Percentiles rank a stretch among this genome's conserved stretches.
These are phyloP conservation scores for Hypoxylon sp. DNA, from an alignment of 2,329 filamentous ascomycete species.

Conservation along the genomic window DNA sequence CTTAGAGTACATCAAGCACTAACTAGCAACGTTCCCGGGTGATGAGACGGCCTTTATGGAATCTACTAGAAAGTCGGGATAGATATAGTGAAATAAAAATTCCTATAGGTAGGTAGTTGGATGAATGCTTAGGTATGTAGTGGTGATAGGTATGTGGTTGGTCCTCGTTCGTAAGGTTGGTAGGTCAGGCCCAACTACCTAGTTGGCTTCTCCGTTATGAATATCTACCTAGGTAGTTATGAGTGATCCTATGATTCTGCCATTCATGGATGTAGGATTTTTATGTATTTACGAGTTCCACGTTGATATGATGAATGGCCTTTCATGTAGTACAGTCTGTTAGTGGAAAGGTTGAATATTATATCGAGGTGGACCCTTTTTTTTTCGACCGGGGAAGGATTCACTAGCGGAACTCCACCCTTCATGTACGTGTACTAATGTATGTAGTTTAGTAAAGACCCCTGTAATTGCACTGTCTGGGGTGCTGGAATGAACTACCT, in stretches of 20 bases:
- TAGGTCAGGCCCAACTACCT: background rate
- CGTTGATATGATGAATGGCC: background rate
- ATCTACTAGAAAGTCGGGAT: background rate
- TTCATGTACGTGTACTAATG: slow-evolving; percentile 6
- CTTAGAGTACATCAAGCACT: background rate
- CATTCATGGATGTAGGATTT: too few species aligned
- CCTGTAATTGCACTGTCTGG: slow-evolving; percentile 44
- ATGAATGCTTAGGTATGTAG: background rate
- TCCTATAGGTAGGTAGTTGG: background rate
- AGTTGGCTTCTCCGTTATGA: background rate
- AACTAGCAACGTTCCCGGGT: background rate
- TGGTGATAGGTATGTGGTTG: background rate
- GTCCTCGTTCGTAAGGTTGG: background rate
- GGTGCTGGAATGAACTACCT: slow-evolving; percentile 41
- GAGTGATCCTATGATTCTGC: background rate
- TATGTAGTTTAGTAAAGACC: slow-evolving; percentile 24
- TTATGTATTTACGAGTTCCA: background rate
- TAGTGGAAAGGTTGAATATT: slow-evolving; percentile 12
- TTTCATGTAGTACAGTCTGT: background rate
- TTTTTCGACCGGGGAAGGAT: slow-evolving; percentile 29
- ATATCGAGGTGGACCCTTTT: slow-evolving; percentile 14
- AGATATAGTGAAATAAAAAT: background rate
- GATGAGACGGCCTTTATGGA: background rate
- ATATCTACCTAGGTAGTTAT: background rate
- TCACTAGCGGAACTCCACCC: slow-evolving; percentile 15